A percentile compares a stretch with the other conserved stretches of the same genome.
Evolutionary conservation across 2,329 filamentous ascomycete genomes (phyloP).

Genomic region (Ophiostoma himal-ulmi): DNA sequence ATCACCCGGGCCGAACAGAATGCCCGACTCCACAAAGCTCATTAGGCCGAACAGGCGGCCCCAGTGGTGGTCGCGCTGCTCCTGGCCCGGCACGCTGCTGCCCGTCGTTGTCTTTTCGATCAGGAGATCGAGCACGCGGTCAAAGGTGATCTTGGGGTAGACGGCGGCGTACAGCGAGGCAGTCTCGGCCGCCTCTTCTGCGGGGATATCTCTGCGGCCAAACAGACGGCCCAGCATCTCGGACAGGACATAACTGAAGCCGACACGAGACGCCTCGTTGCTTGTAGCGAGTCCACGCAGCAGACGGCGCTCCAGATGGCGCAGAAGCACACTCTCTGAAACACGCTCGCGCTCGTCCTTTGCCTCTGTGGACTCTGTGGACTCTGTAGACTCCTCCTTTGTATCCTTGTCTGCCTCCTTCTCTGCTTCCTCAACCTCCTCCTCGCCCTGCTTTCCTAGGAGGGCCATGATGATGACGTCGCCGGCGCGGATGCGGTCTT

Average conservation of each 20-base stretch:
- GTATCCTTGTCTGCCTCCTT: neutral
- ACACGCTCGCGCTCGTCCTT: constrained; percentile 32
- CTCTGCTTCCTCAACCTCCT: neutral
- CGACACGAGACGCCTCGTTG: constrained; percentile 78
- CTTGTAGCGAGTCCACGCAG: constrained; percentile 86
- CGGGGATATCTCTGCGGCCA: constrained; percentile 37
- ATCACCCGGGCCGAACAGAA: constrained; percentile 50
- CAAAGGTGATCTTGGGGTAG: constrained; percentile 51
- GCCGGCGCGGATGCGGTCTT: constrained; percentile 53
- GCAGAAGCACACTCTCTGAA: constrained; percentile 47
- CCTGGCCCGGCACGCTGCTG: constrained; percentile 57
- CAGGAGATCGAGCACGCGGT: constrained; percentile 48
- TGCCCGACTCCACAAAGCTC: constrained; percentile 72
- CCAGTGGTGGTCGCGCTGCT: constrained; percentile 78
- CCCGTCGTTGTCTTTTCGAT: constrained; percentile 50
- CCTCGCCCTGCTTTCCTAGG: constrained; percentile 32
- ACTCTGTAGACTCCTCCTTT: neutral
- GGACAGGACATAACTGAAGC: constrained; percentile 82
- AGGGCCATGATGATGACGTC: constrained; percentile 53
- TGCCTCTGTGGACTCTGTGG: neutral
- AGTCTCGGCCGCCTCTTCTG: neutral
- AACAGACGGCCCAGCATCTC: constrained; percentile 71
- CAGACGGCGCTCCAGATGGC: constrained; percentile 61
- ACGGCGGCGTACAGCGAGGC: constrained; percentile 34
- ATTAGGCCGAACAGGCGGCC: constrained; percentile 84